Percentiles rank a stretch among this genome's conserved stretches.
These are phyloP conservation scores for Fraxinus pennsylvanica DNA, from an alignment of 257 asterid species.

Conservation along the genomic window DNA sequence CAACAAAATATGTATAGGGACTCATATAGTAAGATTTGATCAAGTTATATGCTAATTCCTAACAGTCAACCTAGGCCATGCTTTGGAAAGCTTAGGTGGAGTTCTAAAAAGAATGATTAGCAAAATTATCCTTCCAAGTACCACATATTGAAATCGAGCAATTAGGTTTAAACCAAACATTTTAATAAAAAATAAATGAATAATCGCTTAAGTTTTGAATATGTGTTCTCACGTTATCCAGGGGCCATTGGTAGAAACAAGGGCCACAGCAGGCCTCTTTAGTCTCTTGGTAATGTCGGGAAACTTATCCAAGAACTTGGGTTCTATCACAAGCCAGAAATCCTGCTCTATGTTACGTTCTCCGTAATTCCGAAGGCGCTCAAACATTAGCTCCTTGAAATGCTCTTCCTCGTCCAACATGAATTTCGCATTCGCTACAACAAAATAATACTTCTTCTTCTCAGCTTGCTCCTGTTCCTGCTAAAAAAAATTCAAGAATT, in stretches of 20 bases:
- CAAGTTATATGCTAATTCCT: not conserved
- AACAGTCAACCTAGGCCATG: not conserved
- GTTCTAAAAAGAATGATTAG: not conserved
- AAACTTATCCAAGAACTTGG: conserved; percentile 87
- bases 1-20: not conserved
- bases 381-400: conserved; percentile 76
- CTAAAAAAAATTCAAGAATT: conserved; percentile 19
- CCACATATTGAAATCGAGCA: not conserved
- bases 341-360: conserved; percentile 76
- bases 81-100: not conserved
- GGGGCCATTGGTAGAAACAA: conserved; percentile 81
- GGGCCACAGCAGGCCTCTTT: conserved; percentile 94
- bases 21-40: not conserved
- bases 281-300: conserved; percentile 75
- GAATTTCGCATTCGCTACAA: conserved; percentile 93
- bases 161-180: not conserved
- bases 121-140: not conserved
- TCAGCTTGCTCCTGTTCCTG: conserved; percentile 49
- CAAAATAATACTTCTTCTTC: conserved; percentile 65
- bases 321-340: conserved; percentile 97
- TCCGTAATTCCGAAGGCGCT: conserved; percentile 61
- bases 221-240: conserved; percentile 77
- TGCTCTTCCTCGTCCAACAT: conserved; percentile 99
- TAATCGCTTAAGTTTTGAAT: not conserved
- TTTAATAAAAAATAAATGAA: not conserved